Evolutionary conservation across 805 yeast genomes (phyloP).

Genomic region (Ogataea zsoltii): DNA sequence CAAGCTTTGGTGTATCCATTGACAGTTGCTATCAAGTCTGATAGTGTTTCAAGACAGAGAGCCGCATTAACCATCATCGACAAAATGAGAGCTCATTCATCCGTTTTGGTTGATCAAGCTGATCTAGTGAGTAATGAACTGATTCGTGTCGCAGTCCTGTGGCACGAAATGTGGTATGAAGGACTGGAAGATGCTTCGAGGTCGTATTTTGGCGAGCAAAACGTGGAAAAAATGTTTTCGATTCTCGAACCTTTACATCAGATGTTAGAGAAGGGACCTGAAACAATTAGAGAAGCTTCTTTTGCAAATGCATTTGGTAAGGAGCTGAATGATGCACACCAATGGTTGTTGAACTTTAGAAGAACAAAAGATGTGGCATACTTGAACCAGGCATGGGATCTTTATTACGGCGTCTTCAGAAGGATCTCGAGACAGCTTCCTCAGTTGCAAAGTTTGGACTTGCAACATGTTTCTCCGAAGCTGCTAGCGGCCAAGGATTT

Average conservation of each 20-base stretch:
- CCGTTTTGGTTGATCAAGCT: slow-evolving; percentile 84
- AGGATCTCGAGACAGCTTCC: slow-evolving; percentile 88
- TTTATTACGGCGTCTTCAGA: slow-evolving; percentile 90
- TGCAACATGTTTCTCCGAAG: slow-evolving; percentile 93
- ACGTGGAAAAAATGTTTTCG: slow-evolving; percentile 91
- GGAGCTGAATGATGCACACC: slow-evolving; percentile 88
- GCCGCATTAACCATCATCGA: slow-evolving; percentile 93
- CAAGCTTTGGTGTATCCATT: slow-evolving; percentile 95
- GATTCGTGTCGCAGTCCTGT: slow-evolving; percentile 89
- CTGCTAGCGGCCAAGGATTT: slow-evolving; percentile 74
- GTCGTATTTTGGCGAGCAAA: slow-evolving; percentile 89
- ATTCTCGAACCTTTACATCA: slow-evolving; percentile 87
- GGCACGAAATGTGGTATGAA: slow-evolving; percentile 99
- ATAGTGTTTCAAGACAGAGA: slow-evolving; percentile 81
- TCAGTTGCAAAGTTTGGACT: slow-evolving; percentile 78
- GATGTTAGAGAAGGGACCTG: slow-evolving; percentile 83
- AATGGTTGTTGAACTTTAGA: slow-evolving; percentile 87
- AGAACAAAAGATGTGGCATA: slow-evolving; percentile 84
- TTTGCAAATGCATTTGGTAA: slow-evolving; percentile 93
- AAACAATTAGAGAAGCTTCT: slow-evolving; percentile 88
- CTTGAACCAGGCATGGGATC: slow-evolving; percentile 96
- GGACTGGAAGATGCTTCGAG: slow-evolving; percentile 96
- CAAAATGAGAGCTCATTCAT: slow-evolving; percentile 86
- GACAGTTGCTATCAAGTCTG: slow-evolving; percentile 94
- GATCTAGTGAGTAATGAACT: slow-evolving; percentile 92